Evolutionary conservation across 2,329 filamentous ascomycete species (phyloP).

Genomic region (Sporothrix pallida): DNA sequence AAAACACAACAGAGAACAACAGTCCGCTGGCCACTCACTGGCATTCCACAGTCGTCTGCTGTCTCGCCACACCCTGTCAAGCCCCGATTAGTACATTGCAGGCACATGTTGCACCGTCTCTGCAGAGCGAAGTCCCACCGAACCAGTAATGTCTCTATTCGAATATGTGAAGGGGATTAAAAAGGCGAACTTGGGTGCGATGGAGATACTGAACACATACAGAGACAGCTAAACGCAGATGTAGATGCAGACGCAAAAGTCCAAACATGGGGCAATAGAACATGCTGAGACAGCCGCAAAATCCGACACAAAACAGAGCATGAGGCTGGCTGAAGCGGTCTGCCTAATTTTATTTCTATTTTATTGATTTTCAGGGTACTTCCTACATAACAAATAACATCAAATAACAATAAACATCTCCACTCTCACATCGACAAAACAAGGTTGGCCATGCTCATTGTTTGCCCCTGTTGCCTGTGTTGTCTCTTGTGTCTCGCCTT

Average conservation of each 20-base stretch:
- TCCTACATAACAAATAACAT: not conserved
- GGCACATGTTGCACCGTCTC: not conserved
- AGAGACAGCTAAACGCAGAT: not conserved
- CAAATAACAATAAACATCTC: not conserved
- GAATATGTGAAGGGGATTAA: not conserved
- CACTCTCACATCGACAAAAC: not conserved
- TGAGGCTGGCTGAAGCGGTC: constrained; percentile 16
- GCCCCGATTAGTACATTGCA: constrained; percentile 33
- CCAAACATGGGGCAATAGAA: no score
- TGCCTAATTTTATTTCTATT: not conserved
- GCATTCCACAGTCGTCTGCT: not conserved
- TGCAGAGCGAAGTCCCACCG: constrained; percentile 1
- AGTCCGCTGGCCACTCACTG: not conserved
- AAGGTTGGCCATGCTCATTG: not conserved
- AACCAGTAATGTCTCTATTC: not conserved
- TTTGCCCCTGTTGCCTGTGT: not conserved
- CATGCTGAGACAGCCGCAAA: not conserved
- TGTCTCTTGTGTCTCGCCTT: not conserved
- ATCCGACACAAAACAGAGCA: not conserved
- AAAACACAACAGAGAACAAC: not conserved
- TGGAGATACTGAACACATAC: not conserved
- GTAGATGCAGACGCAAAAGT: not conserved
- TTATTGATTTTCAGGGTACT: no score
- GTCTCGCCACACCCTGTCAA: constrained; percentile 25
- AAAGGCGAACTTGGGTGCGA: not conserved